These are phyloP conservation scores for Lachnellula occidentalis DNA, from an alignment of 2,329 filamentous ascomycete species.

Conservation along the genomic window DNA sequence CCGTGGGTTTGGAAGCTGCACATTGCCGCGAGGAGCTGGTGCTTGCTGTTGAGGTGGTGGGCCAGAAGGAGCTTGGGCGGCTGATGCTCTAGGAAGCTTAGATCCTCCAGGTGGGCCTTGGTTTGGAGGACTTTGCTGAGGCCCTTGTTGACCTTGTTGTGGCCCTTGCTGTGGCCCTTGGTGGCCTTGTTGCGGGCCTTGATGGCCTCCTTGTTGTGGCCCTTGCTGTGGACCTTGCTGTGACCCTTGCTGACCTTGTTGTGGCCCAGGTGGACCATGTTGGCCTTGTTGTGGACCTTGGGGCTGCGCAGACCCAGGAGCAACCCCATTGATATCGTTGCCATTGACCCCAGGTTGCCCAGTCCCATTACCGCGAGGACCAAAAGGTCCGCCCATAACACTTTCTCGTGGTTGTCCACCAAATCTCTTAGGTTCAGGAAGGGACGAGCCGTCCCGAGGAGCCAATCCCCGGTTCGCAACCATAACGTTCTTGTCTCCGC, in stretches of 20 bases:
- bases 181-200: too few species aligned
- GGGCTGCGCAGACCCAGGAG: constrained; percentile 28
- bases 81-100: constrained; percentile 53
- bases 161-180: too few species aligned
- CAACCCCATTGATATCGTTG: constrained; percentile 31
- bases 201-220: too few species aligned
- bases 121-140: constrained; percentile 46
- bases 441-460: constrained; percentile 25
- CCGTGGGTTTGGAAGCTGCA: constrained; percentile 15
- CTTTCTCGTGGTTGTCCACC: constrained; percentile 37
- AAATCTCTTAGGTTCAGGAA: constrained; percentile 43
- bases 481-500: constrained; percentile 34
- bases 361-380: constrained; percentile 16
- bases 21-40: constrained; percentile 41
- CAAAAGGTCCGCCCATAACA: constrained; percentile 34
- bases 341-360: constrained; percentile 34
- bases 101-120: constrained; percentile 45
- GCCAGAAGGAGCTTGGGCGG: constrained; percentile 54
- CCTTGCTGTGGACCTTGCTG: too few species aligned
- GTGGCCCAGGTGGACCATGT: constrained; percentile 8
- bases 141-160: too few species aligned
- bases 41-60: constrained; percentile 61
- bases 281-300: constrained; percentile 28
- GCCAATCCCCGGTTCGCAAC: constrained; percentile 22
- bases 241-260: too few species aligned